These are phyloP conservation scores for Beta lomatogona DNA, from an alignment of 179 eudicot genomes.

Conservation along the genomic window DNA sequence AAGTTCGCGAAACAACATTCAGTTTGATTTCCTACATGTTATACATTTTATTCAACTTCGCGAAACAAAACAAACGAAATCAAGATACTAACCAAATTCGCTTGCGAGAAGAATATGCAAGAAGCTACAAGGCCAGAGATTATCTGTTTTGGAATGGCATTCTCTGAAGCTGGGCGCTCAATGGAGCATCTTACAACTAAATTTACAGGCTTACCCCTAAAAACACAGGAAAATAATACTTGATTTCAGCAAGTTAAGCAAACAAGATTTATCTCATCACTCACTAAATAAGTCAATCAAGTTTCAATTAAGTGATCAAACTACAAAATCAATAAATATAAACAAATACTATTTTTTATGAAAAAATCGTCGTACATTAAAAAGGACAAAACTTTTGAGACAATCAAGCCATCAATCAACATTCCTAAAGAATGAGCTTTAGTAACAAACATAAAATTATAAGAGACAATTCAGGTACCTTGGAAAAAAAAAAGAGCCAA, in stretches of 20 bases:
- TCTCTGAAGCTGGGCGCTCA: conserved; percentile 40
- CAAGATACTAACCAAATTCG: conserved; percentile 58
- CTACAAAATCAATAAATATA: no score
- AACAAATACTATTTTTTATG: no score
- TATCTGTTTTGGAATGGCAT: conserved; percentile 46
- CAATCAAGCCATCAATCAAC: no score
- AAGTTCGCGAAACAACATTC: neutral
- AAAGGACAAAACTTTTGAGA: no score
- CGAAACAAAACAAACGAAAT: neutral
- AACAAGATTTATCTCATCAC: neutral
- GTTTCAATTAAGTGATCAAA: no score
- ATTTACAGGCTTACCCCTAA: conserved; percentile 44
- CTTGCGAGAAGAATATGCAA: conserved; percentile 57
- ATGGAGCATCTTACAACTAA: conserved; percentile 41
- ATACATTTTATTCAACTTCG: neutral
- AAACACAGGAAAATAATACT: neutral
- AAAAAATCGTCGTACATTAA: no score
- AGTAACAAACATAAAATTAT: neutral
- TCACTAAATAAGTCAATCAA: no score
- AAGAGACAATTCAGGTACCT: no score
- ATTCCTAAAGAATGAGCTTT: neutral
- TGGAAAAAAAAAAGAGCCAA: neutral
- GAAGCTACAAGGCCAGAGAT: conserved; percentile 77
- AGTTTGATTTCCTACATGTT: neutral
- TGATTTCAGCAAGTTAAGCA: neutral